Evolutionary conservation across 768 basidiomycete genomes (phyloP).

Genomic region (Pleurotus sapidus): DNA sequence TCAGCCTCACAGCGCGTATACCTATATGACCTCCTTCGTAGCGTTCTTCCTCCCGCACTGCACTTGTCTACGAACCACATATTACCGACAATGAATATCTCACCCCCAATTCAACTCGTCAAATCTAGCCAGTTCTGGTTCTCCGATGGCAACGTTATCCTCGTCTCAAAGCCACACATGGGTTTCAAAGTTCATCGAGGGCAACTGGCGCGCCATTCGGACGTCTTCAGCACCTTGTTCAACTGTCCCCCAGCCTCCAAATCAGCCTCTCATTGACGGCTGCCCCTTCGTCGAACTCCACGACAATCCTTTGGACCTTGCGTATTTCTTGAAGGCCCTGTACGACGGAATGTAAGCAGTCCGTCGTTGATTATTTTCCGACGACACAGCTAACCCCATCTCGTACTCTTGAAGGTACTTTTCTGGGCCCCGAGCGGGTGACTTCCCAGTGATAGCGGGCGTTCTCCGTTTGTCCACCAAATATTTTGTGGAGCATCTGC

Average conservation of each 20-base stretch:
- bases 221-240: slow-evolving; percentile 71
- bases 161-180: slow-evolving; percentile 46
- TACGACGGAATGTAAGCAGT: slow-evolving; percentile 72
- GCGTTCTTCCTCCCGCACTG: no score
- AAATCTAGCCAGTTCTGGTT: slow-evolving; percentile 66
- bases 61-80: no score
- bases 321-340: slow-evolving; percentile 62
- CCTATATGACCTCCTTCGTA: no score
- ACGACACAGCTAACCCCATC: slow-evolving; percentile 5
- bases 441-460: slow-evolving; percentile 59
- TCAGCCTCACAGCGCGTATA: no score
- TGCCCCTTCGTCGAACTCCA: slow-evolving; percentile 59
- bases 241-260: slow-evolving; percentile 56
- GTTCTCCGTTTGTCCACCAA: slow-evolving; percentile 74
- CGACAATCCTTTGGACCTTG: slow-evolving; percentile 64
- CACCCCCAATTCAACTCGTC: background rate
- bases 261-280: slow-evolving; percentile 51
- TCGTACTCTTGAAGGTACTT: slow-evolving; percentile 47
- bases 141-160: slow-evolving; percentile 65
- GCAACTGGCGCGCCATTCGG: slow-evolving; percentile 72
- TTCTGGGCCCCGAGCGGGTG: slow-evolving; percentile 40
- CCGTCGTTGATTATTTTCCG: background rate
- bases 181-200: slow-evolving; percentile 77
- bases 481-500: slow-evolving; percentile 70
- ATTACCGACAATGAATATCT: no score